phyloP scores from a whole-genome alignment of 2,329 filamentous ascomycete species.

The Pseudovirgaria hyperparasitica region DNA sequence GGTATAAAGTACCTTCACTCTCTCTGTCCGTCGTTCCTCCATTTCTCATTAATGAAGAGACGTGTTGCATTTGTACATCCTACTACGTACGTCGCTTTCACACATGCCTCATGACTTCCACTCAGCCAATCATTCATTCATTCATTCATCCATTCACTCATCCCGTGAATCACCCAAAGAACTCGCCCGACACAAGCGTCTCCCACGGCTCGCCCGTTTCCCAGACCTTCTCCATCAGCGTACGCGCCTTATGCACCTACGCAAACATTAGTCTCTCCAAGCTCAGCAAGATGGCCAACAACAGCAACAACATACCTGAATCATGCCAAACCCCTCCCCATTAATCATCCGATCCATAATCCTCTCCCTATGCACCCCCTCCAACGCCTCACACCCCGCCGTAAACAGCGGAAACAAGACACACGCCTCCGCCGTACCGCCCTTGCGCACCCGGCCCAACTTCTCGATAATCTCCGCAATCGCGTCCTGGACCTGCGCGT shows the following conservation, averaged over 20 bases:
- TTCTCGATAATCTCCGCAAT: conserved; percentile 51
- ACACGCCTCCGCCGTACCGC: conserved; percentile 61
- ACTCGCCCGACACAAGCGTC: conserved; percentile 52
- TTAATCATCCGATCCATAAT: conserved; percentile 54
- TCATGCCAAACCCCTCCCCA: conserved; percentile 64
- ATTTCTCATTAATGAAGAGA: no score
- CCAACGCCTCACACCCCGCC: conserved; percentile 60
- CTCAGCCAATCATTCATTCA: no score
- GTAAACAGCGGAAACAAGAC: conserved; percentile 73
- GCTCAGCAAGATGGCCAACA: not conserved
- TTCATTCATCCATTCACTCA: no score
- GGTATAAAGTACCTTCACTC: no score
- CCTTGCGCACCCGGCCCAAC: conserved; percentile 48
- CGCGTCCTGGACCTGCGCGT: conserved; percentile 49
- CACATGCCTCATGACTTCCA: no score
- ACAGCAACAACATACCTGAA: conserved; percentile 43
- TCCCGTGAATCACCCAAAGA: conserved; percentile 52
- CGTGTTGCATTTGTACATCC: no score
- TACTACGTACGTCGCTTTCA: no score
- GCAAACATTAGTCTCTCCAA: not conserved
- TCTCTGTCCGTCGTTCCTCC: no score
- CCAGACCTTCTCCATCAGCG: conserved; percentile 58
- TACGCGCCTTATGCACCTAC: conserved; percentile 46
- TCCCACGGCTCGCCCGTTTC: conserved; percentile 57
- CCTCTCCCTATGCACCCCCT: conserved; percentile 41